Percentiles rank a stretch among this genome's conserved stretches.
phyloP scores from a whole-genome alignment of 73 alveolate species.

The Paramecium bursaria region DNA sequence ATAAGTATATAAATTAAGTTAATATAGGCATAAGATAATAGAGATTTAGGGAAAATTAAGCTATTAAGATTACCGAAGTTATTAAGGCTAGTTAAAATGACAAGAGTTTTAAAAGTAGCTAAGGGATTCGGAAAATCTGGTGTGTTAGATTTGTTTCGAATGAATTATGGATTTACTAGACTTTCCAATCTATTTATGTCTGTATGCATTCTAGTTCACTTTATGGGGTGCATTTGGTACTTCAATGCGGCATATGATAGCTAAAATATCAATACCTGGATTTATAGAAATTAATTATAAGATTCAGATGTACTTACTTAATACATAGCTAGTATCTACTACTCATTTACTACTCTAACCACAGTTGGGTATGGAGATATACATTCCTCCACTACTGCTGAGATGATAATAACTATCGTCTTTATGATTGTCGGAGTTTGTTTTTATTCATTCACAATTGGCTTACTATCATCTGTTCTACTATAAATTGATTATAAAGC shows the following conservation, averaged over 20 bases:
- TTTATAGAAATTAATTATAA: slow-evolving; percentile 69
- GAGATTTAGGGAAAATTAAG: slow-evolving; percentile 64
- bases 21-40: slow-evolving; percentile 35
- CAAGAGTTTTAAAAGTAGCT: slow-evolving; percentile 72
- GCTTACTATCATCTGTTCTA: slow-evolving; percentile 78
- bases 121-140: slow-evolving; percentile 60
- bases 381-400: slow-evolving; percentile 67
- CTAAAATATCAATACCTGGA: slow-evolving; percentile 86
- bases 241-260: slow-evolving; percentile 80
- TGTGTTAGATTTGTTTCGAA: slow-evolving; percentile 67
- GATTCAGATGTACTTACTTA: slow-evolving; percentile 66
- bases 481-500: slow-evolving; percentile 82
- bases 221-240: slow-evolving; percentile 89
- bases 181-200: slow-evolving; percentile 66
- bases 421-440: slow-evolving; percentile 83
- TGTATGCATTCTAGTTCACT: slow-evolving; percentile 77
- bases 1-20: too few species aligned
- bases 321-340: slow-evolving; percentile 76
- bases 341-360: slow-evolving; percentile 78
- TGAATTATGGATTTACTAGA: slow-evolving; percentile 76
- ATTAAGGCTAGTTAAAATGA: slow-evolving; percentile 72
- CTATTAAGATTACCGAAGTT: slow-evolving; percentile 78
- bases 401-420: slow-evolving; percentile 66
- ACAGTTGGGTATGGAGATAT: slow-evolving; percentile 89
- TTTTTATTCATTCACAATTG: slow-evolving; percentile 83